phyloP scores from a whole-genome alignment of 2,329 filamentous ascomycete species.

The Metarhizium rileyi region DNA sequence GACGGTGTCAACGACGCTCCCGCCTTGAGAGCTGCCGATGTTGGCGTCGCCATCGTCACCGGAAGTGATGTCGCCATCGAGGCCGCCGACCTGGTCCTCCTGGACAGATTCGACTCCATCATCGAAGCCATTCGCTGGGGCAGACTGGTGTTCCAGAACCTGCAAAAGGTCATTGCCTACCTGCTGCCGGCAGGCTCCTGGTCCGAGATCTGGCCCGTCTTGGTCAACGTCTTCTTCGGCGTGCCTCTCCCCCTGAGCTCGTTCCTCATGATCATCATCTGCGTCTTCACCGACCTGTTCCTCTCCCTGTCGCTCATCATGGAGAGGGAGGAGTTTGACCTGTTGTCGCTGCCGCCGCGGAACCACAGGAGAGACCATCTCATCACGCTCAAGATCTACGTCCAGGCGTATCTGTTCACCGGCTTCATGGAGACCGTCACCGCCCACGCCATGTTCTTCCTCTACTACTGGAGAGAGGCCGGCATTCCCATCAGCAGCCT shows the following conservation, averaged over 20 bases:
- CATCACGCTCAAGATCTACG: conserved; percentile 41
- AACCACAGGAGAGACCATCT: conserved; percentile 40
- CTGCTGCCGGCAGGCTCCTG: conserved; percentile 42
- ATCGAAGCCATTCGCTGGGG: conserved; percentile 49
- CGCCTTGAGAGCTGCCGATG: conserved; percentile 54
- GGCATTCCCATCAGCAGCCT: conserved; percentile 37
- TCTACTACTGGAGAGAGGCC: conserved; percentile 39
- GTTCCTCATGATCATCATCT: conserved; percentile 50
- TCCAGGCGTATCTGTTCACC: conserved; percentile 41
- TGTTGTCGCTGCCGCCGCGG: conserved; percentile 39
- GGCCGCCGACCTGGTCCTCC: conserved; percentile 56
- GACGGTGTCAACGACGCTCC: conserved; percentile 62
- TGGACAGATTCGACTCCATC: conserved; percentile 63
- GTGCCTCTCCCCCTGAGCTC: conserved; percentile 40
- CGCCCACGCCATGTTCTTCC: conserved; percentile 43
- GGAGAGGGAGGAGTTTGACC: conserved; percentile 46
- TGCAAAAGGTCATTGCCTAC: conserved; percentile 32
- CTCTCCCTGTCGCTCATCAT: conserved; percentile 41
- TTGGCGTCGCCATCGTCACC: conserved; percentile 58
- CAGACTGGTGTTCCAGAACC: conserved; percentile 30
- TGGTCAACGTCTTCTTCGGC: conserved; percentile 46
- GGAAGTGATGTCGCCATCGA: conserved; percentile 57
- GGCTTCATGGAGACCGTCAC: conserved; percentile 40
- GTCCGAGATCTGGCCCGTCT: conserved; percentile 48
- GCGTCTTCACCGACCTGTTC: conserved; percentile 45